Evolutionary conservation across 148 eudicot species (phyloP).

Genomic region (Suaeda aralocaspica): DNA sequence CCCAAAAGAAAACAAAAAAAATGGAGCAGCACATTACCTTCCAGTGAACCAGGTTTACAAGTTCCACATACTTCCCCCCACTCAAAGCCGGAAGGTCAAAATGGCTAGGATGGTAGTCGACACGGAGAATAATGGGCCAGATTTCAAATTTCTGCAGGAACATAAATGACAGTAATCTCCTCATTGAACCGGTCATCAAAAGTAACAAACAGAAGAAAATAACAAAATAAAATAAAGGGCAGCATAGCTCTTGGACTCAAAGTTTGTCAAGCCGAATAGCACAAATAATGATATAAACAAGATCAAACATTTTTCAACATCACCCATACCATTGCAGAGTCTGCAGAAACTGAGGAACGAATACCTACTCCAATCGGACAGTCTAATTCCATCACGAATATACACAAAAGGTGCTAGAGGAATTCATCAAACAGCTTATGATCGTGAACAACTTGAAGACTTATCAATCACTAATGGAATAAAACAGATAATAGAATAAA

Average conservation of each 20-base stretch:
- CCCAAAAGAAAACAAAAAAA: background rate
- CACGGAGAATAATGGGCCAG: conserved; percentile 62
- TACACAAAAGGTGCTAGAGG: background rate
- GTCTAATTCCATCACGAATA: no score
- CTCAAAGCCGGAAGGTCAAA: conserved; percentile 87
- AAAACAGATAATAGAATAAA: background rate
- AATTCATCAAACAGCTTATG: background rate
- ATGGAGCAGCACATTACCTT: conserved; percentile 50
- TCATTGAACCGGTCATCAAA: conserved; percentile 2
- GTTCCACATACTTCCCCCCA: conserved; percentile 92
- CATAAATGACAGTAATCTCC: conserved; percentile 15
- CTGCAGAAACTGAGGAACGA: background rate
- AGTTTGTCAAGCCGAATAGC: background rate
- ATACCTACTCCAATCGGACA: no score
- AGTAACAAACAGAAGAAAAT: conserved; percentile 11
- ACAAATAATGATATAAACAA: no score
- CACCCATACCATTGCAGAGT: no score
- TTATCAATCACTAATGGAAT: no score
- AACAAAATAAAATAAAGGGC: no score
- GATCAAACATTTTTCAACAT: no score
- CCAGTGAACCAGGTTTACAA: conserved; percentile 91
- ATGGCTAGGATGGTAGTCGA: conserved; percentile 76
- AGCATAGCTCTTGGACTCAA: background rate
- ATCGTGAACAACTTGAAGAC: background rate
- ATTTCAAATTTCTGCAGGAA: conserved; percentile 80